Conservation (phyloP, 768 basidiomycete species). For the Termitomyces sp. region DNA sequence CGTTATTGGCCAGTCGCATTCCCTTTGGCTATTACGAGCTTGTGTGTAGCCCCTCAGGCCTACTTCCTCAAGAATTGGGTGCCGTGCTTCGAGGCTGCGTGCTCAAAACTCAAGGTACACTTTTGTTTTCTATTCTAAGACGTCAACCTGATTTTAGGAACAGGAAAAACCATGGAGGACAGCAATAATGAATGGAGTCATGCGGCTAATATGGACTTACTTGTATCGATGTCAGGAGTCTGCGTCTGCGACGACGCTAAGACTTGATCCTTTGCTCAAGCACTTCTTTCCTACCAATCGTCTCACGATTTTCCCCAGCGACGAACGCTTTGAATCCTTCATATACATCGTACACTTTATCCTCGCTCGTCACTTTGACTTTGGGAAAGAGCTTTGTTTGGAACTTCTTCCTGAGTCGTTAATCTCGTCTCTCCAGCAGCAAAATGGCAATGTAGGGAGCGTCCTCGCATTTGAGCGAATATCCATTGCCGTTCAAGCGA, state of each 20-base stretch:
- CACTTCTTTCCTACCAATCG: conserved; percentile 76
- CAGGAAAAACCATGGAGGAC: conserved; percentile 75
- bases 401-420: conserved; percentile 72
- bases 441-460: conserved; percentile 32
- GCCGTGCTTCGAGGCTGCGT: conserved; percentile 61
- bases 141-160: conserved; percentile 2
- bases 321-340: conserved; percentile 74
- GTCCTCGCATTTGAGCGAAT: conserved; percentile 66
- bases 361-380: conserved; percentile 78
- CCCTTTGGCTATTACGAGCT: conserved; percentile 73
- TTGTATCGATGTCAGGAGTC: conserved; percentile 91
- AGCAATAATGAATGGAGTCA: conserved; percentile 72
- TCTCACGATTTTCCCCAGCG: conserved; percentile 51
- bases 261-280: conserved; percentile 68
- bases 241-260: conserved; percentile 71
- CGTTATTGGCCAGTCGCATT: conserved; percentile 88
- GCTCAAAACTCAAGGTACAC: conserved; percentile 75
- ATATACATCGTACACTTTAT: conserved; percentile 78
- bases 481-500: conserved; percentile 69
- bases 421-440: conserved; percentile 35
- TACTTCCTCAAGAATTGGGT: conserved; percentile 84
- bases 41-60: conserved; percentile 84
- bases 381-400: conserved; percentile 75
- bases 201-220: conserved; percentile 90
- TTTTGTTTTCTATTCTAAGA: neutral